phyloP scores from a whole-genome alignment of 2,329 filamentous ascomycete genomes.

The Akanthomyces dipterigenus region DNA sequence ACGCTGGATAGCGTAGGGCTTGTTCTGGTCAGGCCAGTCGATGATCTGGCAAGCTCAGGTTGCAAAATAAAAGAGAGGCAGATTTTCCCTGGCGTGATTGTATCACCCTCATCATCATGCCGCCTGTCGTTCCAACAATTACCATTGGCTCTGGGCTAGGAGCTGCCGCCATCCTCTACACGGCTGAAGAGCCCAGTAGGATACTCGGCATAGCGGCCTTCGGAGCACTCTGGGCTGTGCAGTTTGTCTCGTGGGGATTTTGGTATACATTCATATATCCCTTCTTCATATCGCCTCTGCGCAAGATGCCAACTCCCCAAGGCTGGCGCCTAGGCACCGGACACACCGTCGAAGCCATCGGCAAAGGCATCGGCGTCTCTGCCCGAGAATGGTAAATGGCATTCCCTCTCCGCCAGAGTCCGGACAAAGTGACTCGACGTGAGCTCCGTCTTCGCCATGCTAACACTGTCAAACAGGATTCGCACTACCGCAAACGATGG shows the following conservation, averaged over 20 bases:
- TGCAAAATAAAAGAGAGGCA: no score
- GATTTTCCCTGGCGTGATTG: fast-evolving
- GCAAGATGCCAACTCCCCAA: background rate
- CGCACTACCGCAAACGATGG: background rate
- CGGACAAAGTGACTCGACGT: background rate
- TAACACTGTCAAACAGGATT: background rate
- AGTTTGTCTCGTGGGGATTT: background rate
- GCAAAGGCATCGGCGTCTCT: background rate
- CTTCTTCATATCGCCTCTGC: background rate
- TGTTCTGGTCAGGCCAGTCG: background rate
- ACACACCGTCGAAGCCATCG: background rate
- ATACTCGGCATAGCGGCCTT: background rate
- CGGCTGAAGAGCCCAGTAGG: background rate
- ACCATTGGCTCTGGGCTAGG: background rate
- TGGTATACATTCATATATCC: slow-evolving; percentile 5
- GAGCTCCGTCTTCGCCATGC: background rate
- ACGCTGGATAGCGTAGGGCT: background rate
- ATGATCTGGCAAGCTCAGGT: background rate
- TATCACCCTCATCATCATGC: background rate
- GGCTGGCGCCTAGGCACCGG: background rate
- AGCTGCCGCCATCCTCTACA: background rate
- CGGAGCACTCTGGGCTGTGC: background rate
- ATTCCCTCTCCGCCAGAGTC: background rate
- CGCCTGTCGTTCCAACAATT: background rate
- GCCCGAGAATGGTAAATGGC: background rate